phyloP scores from a whole-genome alignment of 2,329 filamentous ascomycete species.

The Calonectria leucothoes region DNA sequence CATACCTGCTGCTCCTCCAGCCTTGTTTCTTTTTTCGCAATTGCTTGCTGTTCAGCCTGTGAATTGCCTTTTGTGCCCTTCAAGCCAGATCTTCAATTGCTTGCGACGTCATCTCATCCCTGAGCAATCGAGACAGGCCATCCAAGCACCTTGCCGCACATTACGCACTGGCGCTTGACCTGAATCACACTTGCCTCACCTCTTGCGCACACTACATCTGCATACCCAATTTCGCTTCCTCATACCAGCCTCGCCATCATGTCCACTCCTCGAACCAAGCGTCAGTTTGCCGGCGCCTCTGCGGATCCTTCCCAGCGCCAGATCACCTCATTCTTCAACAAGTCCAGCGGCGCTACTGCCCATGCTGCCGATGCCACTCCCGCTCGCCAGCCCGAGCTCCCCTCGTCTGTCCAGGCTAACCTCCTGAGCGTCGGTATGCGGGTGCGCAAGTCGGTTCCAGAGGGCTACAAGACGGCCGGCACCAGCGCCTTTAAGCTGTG shows the following conservation, averaged over 20 bases:
- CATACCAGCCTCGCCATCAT: constrained; percentile 49
- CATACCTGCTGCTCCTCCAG: background rate
- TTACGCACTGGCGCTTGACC: background rate
- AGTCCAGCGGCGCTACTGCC: constrained; percentile 44
- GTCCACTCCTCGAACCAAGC: constrained; percentile 68
- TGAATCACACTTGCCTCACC: background rate
- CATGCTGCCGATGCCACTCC: constrained; percentile 42
- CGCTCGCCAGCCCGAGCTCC: constrained; percentile 61
- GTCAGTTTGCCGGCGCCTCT: constrained; percentile 69
- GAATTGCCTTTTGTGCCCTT: background rate
- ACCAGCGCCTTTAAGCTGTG: constrained; percentile 65
- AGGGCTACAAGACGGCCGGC: constrained; percentile 85
- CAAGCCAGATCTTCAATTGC: background rate
- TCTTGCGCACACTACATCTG: background rate
- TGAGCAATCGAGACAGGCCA: background rate
- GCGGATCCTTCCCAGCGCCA: constrained; percentile 70
- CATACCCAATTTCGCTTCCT: constrained; percentile 1
- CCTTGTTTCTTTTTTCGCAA: background rate
- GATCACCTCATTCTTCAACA: constrained; percentile 72
- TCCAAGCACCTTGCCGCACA: background rate
- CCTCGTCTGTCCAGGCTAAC: constrained; percentile 78
- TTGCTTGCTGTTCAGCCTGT: background rate
- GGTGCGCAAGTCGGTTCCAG: constrained; percentile 89
- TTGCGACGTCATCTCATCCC: constrained; percentile 22
- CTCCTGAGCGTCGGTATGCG: constrained; percentile 96